phyloP scores from a whole-genome alignment of 768 basidiomycete genomes.

The Kwoniella sp. region DNA sequence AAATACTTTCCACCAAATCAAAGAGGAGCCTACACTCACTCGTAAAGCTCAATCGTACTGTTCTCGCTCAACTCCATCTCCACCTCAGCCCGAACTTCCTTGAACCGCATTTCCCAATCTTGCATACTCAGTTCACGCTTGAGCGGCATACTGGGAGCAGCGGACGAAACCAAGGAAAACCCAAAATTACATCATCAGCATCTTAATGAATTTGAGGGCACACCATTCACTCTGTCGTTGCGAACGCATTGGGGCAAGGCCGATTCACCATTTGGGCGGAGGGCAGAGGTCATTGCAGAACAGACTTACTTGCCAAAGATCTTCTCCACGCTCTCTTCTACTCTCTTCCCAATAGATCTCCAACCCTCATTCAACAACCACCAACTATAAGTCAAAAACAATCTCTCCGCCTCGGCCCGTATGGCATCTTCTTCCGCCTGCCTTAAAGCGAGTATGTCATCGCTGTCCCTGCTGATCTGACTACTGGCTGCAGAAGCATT shows the following conservation, averaged over 20 bases:
- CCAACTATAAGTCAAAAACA: slow-evolving; percentile 85
- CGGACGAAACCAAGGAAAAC: too few species aligned
- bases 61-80: slow-evolving; percentile 62
- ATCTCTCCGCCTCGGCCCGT: slow-evolving; percentile 67
- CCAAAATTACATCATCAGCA: too few species aligned
- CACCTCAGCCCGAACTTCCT: slow-evolving; percentile 73
- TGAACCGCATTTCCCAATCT: slow-evolving; percentile 70
- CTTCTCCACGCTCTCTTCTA: slow-evolving; percentile 73
- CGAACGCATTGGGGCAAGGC: too few species aligned
- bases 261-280: too few species aligned
- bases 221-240: too few species aligned
- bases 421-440: slow-evolving; percentile 38
- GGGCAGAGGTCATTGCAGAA: neutral
- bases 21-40: slow-evolving; percentile 33
- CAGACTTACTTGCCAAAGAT: slow-evolving; percentile 77
- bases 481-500: slow-evolving; percentile 35
- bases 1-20: too few species aligned
- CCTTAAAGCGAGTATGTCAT: slow-evolving; percentile 50
- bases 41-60: slow-evolving; percentile 58
- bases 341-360: slow-evolving; percentile 76
- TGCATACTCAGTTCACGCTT: slow-evolving; percentile 71
- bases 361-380: slow-evolving; percentile 91
- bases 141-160: slow-evolving; percentile 72
- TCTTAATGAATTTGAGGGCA: too few species aligned
- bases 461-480: slow-evolving; percentile 32